Percentiles rank a stretch among this genome's conserved stretches.
These are phyloP conservation scores for Canavalia ensiformis DNA, from an alignment of 306 rosid species.

Conservation along the genomic window DNA sequence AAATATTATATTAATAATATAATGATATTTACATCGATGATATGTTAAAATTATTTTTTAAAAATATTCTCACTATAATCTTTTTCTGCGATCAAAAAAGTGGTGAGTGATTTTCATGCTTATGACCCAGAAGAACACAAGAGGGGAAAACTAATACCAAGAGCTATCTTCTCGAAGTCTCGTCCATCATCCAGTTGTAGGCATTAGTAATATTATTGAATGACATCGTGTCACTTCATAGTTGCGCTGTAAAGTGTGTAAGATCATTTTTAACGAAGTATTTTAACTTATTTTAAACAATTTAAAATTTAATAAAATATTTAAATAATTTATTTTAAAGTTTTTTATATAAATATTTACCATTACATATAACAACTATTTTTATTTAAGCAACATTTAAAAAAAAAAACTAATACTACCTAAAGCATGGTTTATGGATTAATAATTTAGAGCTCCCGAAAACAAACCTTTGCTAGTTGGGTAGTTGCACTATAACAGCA, in stretches of 20 bases:
- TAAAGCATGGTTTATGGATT: not conserved
- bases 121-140: not conserved
- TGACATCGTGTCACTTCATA: conserved; percentile 6
- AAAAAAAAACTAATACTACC: not conserved
- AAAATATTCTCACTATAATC: not conserved
- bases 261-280: not conserved
- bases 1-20: no score
- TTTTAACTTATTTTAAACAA: no score
- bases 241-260: not conserved
- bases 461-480: not conserved
- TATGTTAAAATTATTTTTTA: no score
- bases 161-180: not conserved
- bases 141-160: not conserved
- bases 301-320: no score
- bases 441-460: not conserved
- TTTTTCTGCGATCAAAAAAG: not conserved
- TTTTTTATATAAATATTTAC: no score
- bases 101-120: not conserved
- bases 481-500: not conserved
- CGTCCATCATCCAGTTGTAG: not conserved
- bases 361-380: no score
- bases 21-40: no score
- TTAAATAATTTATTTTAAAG: no score
- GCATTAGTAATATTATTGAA: conserved; percentile 1
- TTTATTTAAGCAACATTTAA: no score